Evolutionary conservation across 2,329 filamentous ascomycete genomes (phyloP), one percentile per base, ranked within the genome.

Genomic region (Cladosporium sp.): DNA sequence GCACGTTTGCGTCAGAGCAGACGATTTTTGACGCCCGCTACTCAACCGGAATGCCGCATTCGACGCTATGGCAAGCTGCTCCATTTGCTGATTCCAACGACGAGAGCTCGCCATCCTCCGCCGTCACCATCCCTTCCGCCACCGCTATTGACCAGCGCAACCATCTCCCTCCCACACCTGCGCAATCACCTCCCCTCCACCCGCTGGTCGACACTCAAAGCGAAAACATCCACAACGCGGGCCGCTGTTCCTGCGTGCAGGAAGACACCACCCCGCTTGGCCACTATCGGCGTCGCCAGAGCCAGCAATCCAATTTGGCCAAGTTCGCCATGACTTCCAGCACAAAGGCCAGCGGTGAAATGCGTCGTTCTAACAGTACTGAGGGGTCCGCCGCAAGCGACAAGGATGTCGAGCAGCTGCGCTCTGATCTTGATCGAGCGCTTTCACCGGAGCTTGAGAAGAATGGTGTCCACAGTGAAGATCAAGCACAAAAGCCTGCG

Each of bases 231-330:
- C 69, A 71, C 59, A 55, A 42, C 49, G 61, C 64, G 40, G 67
- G 69, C 40, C 66, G 59, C 39, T 71, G 69, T 57, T 64, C 67
- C 11, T 71, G 69, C 55, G 63, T 66, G 22, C 60, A 62, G 45
- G 65, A 66, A 28, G 69, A 70, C 55, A 63, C 65, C 50, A 66
- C 66, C n/a, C 51, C 57, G 19, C 63, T 70, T 15, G 69, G 69
- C 42, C 61, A 63, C 40, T 69, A 65, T 55, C 69, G 70, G 28
- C 65, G 70, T 14, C 64, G 72, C 40, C 71, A 73, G 51, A 70
- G 66, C 51, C 65, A 69, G 55, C 70, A 70, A 43, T 66, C 65
- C 7, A 62, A 60, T 47, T 63, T 70, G 54, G 68, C 66, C 25
- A 69, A 67, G 56, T 61, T 64, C 56, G 66, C 63, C 39, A 72